Base-by-base conservation (phyloP, 164 flowering plant genomes). In the Sedum album region DNA sequence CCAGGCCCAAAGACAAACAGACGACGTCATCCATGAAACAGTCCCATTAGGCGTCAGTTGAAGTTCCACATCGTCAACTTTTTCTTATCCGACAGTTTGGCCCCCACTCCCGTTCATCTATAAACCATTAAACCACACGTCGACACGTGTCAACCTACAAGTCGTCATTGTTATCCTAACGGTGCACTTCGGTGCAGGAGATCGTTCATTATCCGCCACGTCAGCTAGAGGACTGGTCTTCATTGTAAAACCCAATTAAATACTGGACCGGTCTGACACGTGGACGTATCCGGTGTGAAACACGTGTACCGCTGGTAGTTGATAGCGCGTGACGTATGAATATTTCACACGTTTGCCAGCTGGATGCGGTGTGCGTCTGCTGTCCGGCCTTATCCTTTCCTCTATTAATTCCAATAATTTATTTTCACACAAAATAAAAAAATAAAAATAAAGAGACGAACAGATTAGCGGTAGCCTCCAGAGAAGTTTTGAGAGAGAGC, bases 381-480 rank as follows among this genome's bases (percentile, higher is more conserved):
- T 80, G 79, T 80, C 79, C 82, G 76, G 79, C 85, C 85, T 84
- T 84, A 84, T 84, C 84, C 82, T 69, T 66, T 80, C 70, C 67
- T 11, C 5, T 63, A 39, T 66, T 48, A 14, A 8, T 67, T 49
- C n/a, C 28, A 14, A 51, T 23, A 4, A 71, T 63, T 23, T 9
- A 71, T 18, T 2, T 23, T 21, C 13, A 31, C 26, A n/a, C n/a
- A n/a, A n/a, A n/a, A 60, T 30, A 11, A 55, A 42, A 2, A 69
- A 38, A 35, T 65, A 1, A 65, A 65, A 9, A 62, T 31, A 63
- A 17, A 8, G 30, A 65, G 30, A 35, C 23, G 42, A 64, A 63
- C 66, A 31, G 42, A 31, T 31, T 61, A 20, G n/a, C n/a, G n/a
- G n/a, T n/a, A n/a, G 35, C 31, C 10, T 26, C 35, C 21, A 61